Evolutionary conservation across 1,139 yeast genomes (phyloP), one percentile per base, ranked within the genome.

Genomic region (Meyerozyma guilliermondii): DNA sequence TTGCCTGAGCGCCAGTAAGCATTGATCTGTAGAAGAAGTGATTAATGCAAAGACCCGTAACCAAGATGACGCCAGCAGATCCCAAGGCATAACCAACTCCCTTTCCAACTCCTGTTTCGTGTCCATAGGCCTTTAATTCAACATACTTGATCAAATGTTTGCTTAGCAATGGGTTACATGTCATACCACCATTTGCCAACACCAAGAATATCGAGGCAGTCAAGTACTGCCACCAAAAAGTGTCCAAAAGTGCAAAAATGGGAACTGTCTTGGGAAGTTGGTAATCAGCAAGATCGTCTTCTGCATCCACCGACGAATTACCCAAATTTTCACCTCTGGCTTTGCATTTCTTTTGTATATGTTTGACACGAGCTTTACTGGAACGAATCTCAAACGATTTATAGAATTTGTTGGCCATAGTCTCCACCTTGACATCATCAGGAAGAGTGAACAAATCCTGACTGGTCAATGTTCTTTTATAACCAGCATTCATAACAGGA

Each of bases 1-100:
- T 66, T 5, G 56, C 58, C 45, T 60, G 60, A 8, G 68, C 67
- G 26, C 73, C 63, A 5, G 66, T 73, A 52, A 80, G 60, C 62
- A 76, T 73, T 10, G 88, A 69, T 35, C 71, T 67, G 51, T 81
- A 80, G 53, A 85, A 78, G 56, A 73, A 81, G 53, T 83, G 87
- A 55, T 83, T 82, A 46, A 78, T 65, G 18, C 71, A 56, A n/a
- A 83, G 47, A 43, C 84, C 81, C 31, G 39, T 43, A 13, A 60
- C 34, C 13, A 63, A 47, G 22, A 63, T 54, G 36, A 69, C 29
- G 10, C 46, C 33, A 5, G 60, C 43, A 5, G 55, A 47, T 17
- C 65, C 65, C 22, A 62, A 41, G 1, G 84, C 81, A 50, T 76
- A 78, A 2, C 87, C 87, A 10, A 80, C 65, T 47, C 88, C 89